A percentile compares a stretch with the other conserved stretches of the same genome.
Evolutionary conservation across 352 stramenopile genomes (phyloP).

Genomic region (Phytopythium oedochilum): DNA sequence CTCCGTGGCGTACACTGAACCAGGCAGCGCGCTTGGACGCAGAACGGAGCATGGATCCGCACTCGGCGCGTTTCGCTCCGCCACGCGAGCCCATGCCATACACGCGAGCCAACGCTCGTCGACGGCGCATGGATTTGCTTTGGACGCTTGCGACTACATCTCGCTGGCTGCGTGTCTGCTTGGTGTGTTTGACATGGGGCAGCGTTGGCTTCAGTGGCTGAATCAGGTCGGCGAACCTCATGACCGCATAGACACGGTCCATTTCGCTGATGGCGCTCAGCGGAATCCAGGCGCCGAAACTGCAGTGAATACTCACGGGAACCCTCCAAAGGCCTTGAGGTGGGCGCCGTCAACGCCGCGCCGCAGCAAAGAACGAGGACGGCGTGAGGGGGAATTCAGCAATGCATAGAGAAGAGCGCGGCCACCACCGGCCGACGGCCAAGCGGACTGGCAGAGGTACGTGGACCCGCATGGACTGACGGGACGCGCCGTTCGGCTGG

Average conservation of each 20-base stretch:
- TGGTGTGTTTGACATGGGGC: conserved; percentile 6
- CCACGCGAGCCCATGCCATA: no score
- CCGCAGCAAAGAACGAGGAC: conserved; percentile 1
- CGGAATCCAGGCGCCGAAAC: neutral
- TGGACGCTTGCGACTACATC: neutral
- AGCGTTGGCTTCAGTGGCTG: no score
- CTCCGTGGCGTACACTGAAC: no score
- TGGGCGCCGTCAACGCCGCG: neutral
- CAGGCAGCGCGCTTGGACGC: no score
- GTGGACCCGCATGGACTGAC: no score
- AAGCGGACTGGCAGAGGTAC: neutral
- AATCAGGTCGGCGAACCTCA: no score
- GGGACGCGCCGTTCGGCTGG: no score
- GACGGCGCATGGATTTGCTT: neutral
- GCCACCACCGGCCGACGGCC: neutral
- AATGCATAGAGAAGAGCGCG: conserved; percentile 1
- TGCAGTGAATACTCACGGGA: conserved; percentile 2
- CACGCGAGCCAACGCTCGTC: neutral
- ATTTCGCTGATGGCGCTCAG: neutral
- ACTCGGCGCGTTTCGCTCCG: no score
- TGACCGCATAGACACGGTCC: conserved; percentile 2
- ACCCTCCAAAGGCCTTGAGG: neutral
- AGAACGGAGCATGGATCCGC: no score
- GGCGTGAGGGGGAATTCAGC: neutral
- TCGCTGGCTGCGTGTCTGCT: neutral